Base-by-base conservation (phyloP, 2,329 filamentous ascomycete species). In the Talaromyces sp. region DNA sequence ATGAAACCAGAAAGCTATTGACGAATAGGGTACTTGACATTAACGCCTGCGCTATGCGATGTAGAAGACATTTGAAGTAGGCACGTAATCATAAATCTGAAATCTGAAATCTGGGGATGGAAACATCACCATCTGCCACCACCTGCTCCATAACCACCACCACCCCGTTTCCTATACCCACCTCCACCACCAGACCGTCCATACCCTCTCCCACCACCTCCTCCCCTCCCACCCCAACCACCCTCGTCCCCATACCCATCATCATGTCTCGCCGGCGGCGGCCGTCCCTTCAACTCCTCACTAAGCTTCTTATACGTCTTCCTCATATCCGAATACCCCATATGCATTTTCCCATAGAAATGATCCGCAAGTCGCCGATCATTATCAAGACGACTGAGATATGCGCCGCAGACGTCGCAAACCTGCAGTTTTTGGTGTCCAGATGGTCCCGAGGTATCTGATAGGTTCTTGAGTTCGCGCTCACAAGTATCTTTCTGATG, bases 291-390 rank as follows among this genome's bases (percentile, higher is more conserved):
- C 78, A 97, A 84, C 75, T 97, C 93, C 78, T 93, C 93, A 61
- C 90, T 90, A 68, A 99, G 88, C n/a, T 86, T 82, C 64, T 97
- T 93, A 73, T 88, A 93, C 2, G 93, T 95, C 84, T 95, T 96
- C 72, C 95, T 88, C 95, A 99, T 99, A 80, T 97, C 92, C 17
- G 95, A 95, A 76, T 98, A 99, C 0, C 95, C 95, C 65, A 99
- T 81, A 75, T 99, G 95, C 95, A 99, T 99, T 84, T 99, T 99
- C 25, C 95, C 95, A 78, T 97, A 98, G 76, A 99, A 99, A 78
- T 99, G 95, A 76, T 99, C 95, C 22, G 95, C 95, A 74, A 99
- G 78, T 34, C 95, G 86, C 40, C 95, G 87, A 77, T 99, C 95
- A 75, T 99, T 99, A 76, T 99, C 95, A 36, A 99, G 85, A 25